Base-by-base conservation (phyloP, 192 early-diverging fungal genomes). In the Radiomyces spectabilis region DNA sequence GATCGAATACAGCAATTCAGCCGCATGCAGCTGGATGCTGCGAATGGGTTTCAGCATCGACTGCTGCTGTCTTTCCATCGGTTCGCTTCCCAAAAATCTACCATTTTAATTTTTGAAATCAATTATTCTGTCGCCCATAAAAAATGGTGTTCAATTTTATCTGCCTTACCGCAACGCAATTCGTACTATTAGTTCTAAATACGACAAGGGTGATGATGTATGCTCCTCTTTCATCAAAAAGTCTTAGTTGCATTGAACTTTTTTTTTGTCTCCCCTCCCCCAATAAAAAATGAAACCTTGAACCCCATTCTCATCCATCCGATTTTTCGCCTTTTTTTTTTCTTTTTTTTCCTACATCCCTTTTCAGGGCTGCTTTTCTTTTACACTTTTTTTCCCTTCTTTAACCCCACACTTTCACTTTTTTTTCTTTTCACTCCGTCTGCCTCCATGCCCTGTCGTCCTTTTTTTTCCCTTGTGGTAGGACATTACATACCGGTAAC, bases 1-100 rank as follows among this genome's bases (percentile, higher is more conserved):
- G 24, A 86, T 72, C 16, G 72, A 57, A 45, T 78, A 62, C 18
- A 86, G 50, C 44, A 86, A 73, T 24, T 86, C 81, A 2, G 70
- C 65, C 12, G 77, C 76, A 37, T 76, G 63, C 51, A 81, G 63
- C 37, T 84, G 82, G 22, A 84, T 82, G 21, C 54, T 65, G 45
- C 31, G 55, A 31, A 54, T 39, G 22, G 62, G 34, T 25, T 46
- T 54, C 7, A 34, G 54, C n/a, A 51, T 44, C 31, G 44, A 46
- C 34, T 35, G 57, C 55, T 66, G 8, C 19, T 55, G 39, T 21
- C 39, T 52, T 38, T 65, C 57, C 7, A 8, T 41, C 33, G 60
- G 56, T 58, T 72, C 71, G 12, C 51, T 62, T 39, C 65, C 53
- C 10, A 76, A 19, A 39, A 57, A 75, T 45, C 70, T 72, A 59